A percentile compares a stretch with the other conserved stretches of the same genome.
Evolutionary conservation across 768 basidiomycete genomes (phyloP).

Genomic region (Paxillus ammoniavirescens): DNA sequence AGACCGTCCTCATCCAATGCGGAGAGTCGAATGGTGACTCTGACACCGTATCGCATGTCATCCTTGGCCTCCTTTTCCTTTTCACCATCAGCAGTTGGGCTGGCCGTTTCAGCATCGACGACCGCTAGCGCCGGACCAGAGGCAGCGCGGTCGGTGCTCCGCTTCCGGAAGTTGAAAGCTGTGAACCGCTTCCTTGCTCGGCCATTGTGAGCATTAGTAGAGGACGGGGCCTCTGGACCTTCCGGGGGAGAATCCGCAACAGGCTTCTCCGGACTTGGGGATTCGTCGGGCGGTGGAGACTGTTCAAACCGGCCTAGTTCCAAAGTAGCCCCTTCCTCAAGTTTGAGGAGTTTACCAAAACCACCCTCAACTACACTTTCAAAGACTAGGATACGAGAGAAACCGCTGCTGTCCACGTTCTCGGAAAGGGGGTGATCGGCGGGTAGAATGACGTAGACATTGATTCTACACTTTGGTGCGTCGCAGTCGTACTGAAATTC

Average conservation of each 20-base stretch:
- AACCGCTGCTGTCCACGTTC: slow-evolving; percentile 33
- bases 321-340: slow-evolving; percentile 77
- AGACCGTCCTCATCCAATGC: slow-evolving; percentile 77
- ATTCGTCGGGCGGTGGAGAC: slow-evolving; percentile 18
- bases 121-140: slow-evolving; percentile 78
- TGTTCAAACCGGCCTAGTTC: slow-evolving; percentile 78
- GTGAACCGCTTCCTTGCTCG: slow-evolving; percentile 58
- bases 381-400: slow-evolving; percentile 36
- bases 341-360: slow-evolving; percentile 68
- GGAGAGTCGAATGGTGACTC: slow-evolving; percentile 74
- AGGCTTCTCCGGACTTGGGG: slow-evolving; percentile 14
- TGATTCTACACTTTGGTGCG: slow-evolving; percentile 79
- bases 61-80: slow-evolving; percentile 47
- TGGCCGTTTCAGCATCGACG: slow-evolving; percentile 61
- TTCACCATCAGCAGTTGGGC: slow-evolving; percentile 30
- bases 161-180: slow-evolving; percentile 65
- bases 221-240: slow-evolving; percentile 10
- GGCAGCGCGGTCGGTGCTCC: slow-evolving; percentile 42
- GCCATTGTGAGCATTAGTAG: slow-evolving; percentile 11
- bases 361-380: slow-evolving; percentile 71
- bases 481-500: slow-evolving; percentile 95
- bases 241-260: slow-evolving; percentile 12
- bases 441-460: slow-evolving; percentile 71
- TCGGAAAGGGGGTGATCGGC: slow-evolving; percentile 57
- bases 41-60: slow-evolving; percentile 61